Percentiles rank a stretch among this genome's conserved stretches.
These are phyloP conservation scores for Blastocladiella britannica DNA, from an alignment of 192 early-diverging fungal genomes.

Conservation along the genomic window DNA sequence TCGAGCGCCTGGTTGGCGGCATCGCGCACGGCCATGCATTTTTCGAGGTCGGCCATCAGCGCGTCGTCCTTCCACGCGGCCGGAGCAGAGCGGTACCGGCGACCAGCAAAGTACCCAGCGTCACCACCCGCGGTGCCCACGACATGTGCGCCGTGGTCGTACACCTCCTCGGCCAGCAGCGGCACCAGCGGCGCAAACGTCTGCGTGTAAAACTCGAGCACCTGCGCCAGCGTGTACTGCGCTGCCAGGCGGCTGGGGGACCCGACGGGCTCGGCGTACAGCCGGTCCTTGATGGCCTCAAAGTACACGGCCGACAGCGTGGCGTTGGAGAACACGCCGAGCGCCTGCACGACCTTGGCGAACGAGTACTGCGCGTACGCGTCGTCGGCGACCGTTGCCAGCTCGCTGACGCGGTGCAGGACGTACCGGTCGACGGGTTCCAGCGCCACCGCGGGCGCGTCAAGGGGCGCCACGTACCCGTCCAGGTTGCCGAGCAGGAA, in stretches of 20 bases:
- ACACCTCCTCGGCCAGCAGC: slow-evolving; percentile 52
- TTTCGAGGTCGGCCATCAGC: neutral
- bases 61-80: neutral
- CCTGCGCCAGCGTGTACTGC: slow-evolving; percentile 42
- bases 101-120: neutral
- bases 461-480: slow-evolving; percentile 21
- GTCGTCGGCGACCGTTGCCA: slow-evolving; percentile 24
- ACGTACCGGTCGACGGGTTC: slow-evolving; percentile 30
- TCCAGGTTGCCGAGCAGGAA: slow-evolving; percentile 59
- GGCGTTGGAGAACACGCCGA: slow-evolving; percentile 44
- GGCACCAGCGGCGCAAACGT: slow-evolving; percentile 41
- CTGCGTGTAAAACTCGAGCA: slow-evolving; percentile 35
- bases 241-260: slow-evolving; percentile 29
- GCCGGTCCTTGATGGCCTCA: slow-evolving; percentile 56
- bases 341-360: slow-evolving; percentile 36
- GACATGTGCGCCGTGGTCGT: slow-evolving; percentile 30
- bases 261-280: slow-evolving; percentile 32
- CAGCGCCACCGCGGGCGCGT: slow-evolving; percentile 28
- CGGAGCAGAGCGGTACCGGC: neutral
- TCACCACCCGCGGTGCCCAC: slow-evolving; percentile 31
- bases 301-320: slow-evolving; percentile 56
- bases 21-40: neutral
- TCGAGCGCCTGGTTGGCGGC: neutral
- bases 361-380: slow-evolving; percentile 40
- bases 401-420: slow-evolving; percentile 43